Percentiles rank a stretch among this genome's conserved stretches.
phyloP scores from a whole-genome alignment of 164 flowering plant species.

The Dillenia suffruticosa region DNA sequence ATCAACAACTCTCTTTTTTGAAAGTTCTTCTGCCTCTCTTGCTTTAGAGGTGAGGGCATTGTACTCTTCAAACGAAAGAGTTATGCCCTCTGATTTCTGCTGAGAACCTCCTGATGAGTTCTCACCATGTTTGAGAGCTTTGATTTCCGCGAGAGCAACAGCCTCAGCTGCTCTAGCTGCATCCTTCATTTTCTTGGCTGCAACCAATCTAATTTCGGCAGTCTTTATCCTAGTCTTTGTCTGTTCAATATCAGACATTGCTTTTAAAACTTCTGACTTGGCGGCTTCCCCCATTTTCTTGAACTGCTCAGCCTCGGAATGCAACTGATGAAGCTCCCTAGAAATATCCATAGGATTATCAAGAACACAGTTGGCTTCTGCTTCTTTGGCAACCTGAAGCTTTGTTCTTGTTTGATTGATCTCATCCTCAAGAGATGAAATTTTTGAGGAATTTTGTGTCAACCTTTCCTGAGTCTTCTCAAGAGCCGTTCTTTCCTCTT shows the following conservation, averaged over 20 bases:
- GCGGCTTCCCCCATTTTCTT: constrained; percentile 72
- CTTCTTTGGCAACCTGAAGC: constrained; percentile 37
- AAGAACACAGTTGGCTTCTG: constrained; percentile 21
- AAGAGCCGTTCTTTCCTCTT: constrained; percentile 60
- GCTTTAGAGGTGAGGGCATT: constrained; percentile 48
- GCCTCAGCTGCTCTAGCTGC: constrained; percentile 86
- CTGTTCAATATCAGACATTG: constrained; percentile 66
- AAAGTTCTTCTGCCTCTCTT: constrained; percentile 58
- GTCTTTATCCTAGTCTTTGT: constrained; percentile 56
- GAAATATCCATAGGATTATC: constrained; percentile 42
- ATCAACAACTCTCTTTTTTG: constrained; percentile 41
- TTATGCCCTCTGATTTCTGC: constrained; percentile 36
- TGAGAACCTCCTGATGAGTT: constrained; percentile 13
- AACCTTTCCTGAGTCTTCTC: constrained; percentile 77
- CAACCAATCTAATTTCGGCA: constrained; percentile 70
- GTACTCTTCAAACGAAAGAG: constrained; percentile 76
- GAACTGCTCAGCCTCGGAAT: constrained; percentile 61
- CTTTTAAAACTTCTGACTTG: constrained; percentile 47
- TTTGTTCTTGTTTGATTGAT: constrained; percentile 47
- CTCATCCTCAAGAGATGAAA: constrained; percentile 68
- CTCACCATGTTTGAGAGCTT: constrained; percentile 44
- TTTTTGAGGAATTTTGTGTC: constrained; percentile 47
- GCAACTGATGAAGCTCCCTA: constrained; percentile 52
- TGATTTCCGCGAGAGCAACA: constrained; percentile 72
- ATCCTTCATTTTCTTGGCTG: constrained; percentile 84